phyloP scores from a whole-genome alignment of 1,139 yeast species.

The Scheffersomyces lignicola region DNA sequence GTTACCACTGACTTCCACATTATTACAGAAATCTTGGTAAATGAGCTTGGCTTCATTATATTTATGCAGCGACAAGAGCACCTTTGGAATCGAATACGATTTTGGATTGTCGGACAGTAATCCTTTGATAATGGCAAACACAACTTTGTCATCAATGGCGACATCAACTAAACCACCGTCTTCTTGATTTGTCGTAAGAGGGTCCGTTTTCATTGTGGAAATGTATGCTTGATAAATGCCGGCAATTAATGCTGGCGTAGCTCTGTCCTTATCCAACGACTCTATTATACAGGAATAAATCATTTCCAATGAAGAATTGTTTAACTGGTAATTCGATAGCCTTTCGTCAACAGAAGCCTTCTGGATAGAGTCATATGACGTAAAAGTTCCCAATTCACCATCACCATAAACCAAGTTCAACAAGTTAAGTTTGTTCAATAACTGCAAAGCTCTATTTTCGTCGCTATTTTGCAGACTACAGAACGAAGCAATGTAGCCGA shows the following conservation, averaged over 20 bases:
- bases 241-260: constrained; percentile 18
- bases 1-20: constrained; percentile 13
- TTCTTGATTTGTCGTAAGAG: too few species aligned
- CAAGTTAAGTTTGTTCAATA: constrained; percentile 27
- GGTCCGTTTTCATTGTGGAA: too few species aligned
- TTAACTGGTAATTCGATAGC: constrained; percentile 26
- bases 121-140: constrained; percentile 19
- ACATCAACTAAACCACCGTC: constrained; percentile 2
- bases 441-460: constrained; percentile 14
- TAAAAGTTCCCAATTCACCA: constrained; percentile 14
- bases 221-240: constrained; percentile 22
- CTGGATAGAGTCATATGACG: constrained; percentile 17
- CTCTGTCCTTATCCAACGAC: constrained; percentile 14
- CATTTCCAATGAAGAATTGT: constrained; percentile 22
- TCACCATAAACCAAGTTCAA: constrained; percentile 22
- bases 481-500: constrained; percentile 39
- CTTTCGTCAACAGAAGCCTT: constrained; percentile 33
- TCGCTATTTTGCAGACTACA: constrained; percentile 16
- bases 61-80: constrained; percentile 26
- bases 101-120: neutral
- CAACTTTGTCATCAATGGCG: constrained; percentile 26
- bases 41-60: constrained; percentile 19
- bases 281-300: constrained; percentile 28
- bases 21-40: constrained; percentile 21
- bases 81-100: constrained; percentile 11